A percentile compares a stretch with the other conserved stretches of the same genome.
Evolutionary conservation across 1,139 yeast species (phyloP).

Genomic region (Kurtzmaniella natalensis): DNA sequence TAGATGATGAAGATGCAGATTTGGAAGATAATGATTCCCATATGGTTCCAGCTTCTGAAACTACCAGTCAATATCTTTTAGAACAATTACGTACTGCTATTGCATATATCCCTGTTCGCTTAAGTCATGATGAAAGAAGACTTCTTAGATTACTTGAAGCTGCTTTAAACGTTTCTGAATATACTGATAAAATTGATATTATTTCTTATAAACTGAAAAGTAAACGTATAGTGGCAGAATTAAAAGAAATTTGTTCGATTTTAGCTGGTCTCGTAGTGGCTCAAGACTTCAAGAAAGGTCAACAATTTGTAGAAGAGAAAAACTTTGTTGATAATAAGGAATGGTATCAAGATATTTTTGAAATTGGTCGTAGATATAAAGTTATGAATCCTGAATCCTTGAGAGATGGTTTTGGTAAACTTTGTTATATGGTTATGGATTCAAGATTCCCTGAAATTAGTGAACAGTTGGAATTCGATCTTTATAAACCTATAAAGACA

Average conservation of each 20-base stretch:
- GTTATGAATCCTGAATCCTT: conserved; percentile 76
- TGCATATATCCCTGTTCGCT: conserved; percentile 57
- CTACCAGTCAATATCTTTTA: not conserved
- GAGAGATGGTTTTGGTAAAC: conserved; percentile 70
- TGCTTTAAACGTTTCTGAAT: conserved; percentile 68
- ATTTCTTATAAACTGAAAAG: conserved; percentile 58
- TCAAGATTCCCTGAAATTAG: conserved; percentile 65
- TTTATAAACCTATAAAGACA: conserved; percentile 64
- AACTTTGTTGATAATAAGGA: conserved; percentile 61
- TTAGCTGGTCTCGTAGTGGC: conserved; percentile 72
- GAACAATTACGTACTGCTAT: conserved; percentile 13
- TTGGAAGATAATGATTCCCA: conserved; percentile 12
- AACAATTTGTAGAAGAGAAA: conserved; percentile 54
- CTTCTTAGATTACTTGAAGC: conserved; percentile 57
- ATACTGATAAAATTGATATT: conserved; percentile 71
- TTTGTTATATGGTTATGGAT: conserved; percentile 79
- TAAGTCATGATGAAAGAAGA: conserved; percentile 63
- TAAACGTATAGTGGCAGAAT: conserved; percentile 61
- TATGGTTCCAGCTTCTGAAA: conserved; percentile 8
- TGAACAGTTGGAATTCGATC: conserved; percentile 65
- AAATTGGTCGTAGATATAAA: conserved; percentile 71
- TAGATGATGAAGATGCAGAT: conserved; percentile 6
- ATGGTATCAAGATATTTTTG: conserved; percentile 66
- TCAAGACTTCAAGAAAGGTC: conserved; percentile 63
- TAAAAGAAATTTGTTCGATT: conserved; percentile 69